Percentiles rank a stretch among this genome's conserved stretches.
phyloP scores from a whole-genome alignment of 2,329 filamentous ascomycete genomes.

The Fusarium tanahbumbuense region DNA sequence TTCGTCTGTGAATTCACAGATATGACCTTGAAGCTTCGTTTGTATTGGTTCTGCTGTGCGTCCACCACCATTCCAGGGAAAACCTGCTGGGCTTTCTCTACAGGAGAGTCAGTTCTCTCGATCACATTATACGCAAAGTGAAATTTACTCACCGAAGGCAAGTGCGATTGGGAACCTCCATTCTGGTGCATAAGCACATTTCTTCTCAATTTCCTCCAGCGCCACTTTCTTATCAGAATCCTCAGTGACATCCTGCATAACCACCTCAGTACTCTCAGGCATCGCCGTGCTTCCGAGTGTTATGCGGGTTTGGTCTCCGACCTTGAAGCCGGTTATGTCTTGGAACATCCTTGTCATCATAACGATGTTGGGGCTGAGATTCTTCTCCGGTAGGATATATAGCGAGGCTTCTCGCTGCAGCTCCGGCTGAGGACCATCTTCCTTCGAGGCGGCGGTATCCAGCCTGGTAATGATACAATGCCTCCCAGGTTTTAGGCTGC shows the following conservation, averaged over 20 bases:
- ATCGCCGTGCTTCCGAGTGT: constrained; percentile 65
- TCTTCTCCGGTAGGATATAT: constrained; percentile 66
- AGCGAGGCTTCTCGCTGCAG: constrained; percentile 59
- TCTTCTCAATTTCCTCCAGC: constrained; percentile 45
- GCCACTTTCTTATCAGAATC: constrained; percentile 16
- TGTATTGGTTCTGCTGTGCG: constrained; percentile 53
- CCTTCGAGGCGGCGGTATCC: constrained; percentile 15
- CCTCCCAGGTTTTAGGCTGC: constrained; percentile 56
- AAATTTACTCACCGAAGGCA: constrained; percentile 47
- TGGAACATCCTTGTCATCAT: constrained; percentile 81
- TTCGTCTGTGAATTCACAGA: constrained; percentile 65
- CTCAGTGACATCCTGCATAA: constrained; percentile 68
- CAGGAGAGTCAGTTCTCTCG: constrained; percentile 3
- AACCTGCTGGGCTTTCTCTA: constrained; percentile 74
- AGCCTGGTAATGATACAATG: constrained; percentile 56
- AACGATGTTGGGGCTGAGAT: constrained; percentile 74
- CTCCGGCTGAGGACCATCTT: constrained; percentile 28
- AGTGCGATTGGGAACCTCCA: constrained; percentile 55
- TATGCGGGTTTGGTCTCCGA: constrained; percentile 74
- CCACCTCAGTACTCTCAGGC: constrained; percentile 67
- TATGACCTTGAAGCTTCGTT: constrained; percentile 63
- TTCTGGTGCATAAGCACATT: constrained; percentile 47
- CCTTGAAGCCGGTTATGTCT: constrained; percentile 76
- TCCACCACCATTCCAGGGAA: constrained; percentile 79
- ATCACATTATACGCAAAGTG: background rate